Evolutionary conservation across 129 eudicot species (phyloP).

Genomic region (Logfia minima): DNA sequence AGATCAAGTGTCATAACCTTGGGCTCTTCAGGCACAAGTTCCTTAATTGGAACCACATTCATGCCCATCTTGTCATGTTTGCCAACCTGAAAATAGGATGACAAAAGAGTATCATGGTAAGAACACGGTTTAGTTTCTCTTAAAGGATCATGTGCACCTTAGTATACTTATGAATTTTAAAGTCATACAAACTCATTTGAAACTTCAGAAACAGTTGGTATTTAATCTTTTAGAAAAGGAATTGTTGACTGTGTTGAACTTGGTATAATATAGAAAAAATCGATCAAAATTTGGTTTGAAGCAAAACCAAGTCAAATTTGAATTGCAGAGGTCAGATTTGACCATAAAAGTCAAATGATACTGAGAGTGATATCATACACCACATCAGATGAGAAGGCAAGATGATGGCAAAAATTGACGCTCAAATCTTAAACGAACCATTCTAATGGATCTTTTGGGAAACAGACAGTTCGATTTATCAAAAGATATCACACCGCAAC

Average conservation of each 20-base stretch:
- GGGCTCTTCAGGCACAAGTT: slow-evolving; percentile 71
- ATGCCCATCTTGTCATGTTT: slow-evolving; percentile 93
- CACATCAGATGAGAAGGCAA: not conserved
- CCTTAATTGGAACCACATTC: slow-evolving; percentile 74
- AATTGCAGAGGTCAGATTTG: not conserved
- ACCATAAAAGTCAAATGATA: slow-evolving; percentile 5
- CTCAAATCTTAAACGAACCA: not conserved
- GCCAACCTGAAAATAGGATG: slow-evolving; percentile 57
- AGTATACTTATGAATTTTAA: not conserved
- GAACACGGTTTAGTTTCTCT: not conserved
- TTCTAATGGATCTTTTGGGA: not conserved
- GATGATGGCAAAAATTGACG: not conserved
- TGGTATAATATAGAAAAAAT: not conserved
- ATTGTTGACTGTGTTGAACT: not conserved
- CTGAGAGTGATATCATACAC: not conserved
- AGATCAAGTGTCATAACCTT: slow-evolving; percentile 68
- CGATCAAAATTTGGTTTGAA: not conserved
- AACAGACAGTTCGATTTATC: too few relatives aligned
- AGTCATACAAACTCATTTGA: not conserved
- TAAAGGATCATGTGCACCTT: not conserved
- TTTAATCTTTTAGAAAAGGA: not conserved
- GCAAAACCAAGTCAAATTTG: not conserved
- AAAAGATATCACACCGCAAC: not conserved
- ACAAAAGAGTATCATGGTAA: not conserved
- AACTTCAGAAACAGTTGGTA: not conserved